Base-by-base conservation (phyloP, 495 filamentous ascomycete genomes). In the Xylaria scruposa region DNA sequence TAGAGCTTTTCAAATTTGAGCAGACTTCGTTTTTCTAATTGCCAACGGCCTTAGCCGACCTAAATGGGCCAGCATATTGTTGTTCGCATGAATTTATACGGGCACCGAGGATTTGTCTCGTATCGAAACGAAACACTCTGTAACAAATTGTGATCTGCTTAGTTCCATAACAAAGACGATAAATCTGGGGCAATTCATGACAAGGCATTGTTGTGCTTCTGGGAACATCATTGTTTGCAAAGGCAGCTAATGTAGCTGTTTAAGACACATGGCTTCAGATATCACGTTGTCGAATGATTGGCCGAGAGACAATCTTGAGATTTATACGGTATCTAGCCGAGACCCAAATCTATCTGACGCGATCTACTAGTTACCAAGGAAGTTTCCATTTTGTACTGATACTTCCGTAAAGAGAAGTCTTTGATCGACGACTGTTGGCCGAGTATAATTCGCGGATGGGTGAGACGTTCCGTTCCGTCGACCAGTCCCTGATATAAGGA, bases 281-380 rank as follows among this genome's bases (percentile, higher is more conserved):
- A 47, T 67, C 77, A 79, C 77, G 77, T 79, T 79, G 70, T 64
- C 62, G 42, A 72, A 75, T 75, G 77, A 79, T 79, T 79, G 77
- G 77, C 36, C 53, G 33, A 73, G 56, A 74, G 71, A 44, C 38
- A 66, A 78, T 73, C 60, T 68, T 49, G 68, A 73, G 62, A 62
- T 61, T 29, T 36, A 62, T 68, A 47, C 38, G 21, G 15, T 40
- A 67, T 44, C 56, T 33, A 68, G 68, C 71, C 62, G 70, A 73
- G 67, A 76, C 67, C 60, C 69, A 58, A 56, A 56, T 62, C 36
- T 51, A 67, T 42, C 26, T 31, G 49, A 47, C 42, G 40, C 56
- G 29, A 29, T 33, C 29, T 61, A 46, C 2, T 8, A 21, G 49
- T 9, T 19, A 49, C 17, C 36, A 21, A 53, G 6, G 19, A 70